Evolutionary conservation across 345 rosid genomes (phyloP).

Genomic region (Jatropha curcas): DNA sequence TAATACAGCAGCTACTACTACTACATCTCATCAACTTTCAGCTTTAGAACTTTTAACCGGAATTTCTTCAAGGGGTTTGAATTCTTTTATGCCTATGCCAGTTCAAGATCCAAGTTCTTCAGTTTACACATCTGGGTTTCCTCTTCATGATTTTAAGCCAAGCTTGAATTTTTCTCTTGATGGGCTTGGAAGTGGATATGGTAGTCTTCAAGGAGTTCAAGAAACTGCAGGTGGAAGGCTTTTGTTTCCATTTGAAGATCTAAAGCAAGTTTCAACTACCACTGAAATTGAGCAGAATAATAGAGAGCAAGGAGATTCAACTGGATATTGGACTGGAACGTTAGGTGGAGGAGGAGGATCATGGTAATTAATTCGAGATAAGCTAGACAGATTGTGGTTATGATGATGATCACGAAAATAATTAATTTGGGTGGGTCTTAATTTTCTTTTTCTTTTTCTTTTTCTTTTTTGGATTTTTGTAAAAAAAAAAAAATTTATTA

Average conservation of each 20-base stretch:
- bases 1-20: constrained; percentile 14
- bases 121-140: constrained; percentile 51
- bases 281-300: constrained; percentile 40
- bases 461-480: constrained; percentile 17
- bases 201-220: constrained; percentile 45
- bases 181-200: constrained; percentile 60
- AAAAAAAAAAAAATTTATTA: constrained; percentile 8
- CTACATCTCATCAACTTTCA: constrained; percentile 41
- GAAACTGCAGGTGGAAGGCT: constrained; percentile 56
- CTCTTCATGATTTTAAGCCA: constrained; percentile 83
- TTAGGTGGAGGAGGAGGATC: constrained; percentile 76
- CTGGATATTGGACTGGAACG: constrained; percentile 94
- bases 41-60: constrained; percentile 81
- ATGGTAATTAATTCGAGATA: constrained; percentile 50
- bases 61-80: constrained; percentile 53
- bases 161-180: constrained; percentile 75
- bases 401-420: constrained; percentile 24
- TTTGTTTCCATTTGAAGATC: constrained; percentile 89
- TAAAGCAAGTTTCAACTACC: constrained; percentile 70
- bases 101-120: constrained; percentile 58
- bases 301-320: constrained; percentile 53
- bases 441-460: constrained; percentile 8
- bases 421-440: constrained; percentile 27
- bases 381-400: too few species aligned
- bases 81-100: constrained; percentile 69